Conservation (phyloP, 768 basidiomycete species). For the Podaxis rugospora region DNA sequence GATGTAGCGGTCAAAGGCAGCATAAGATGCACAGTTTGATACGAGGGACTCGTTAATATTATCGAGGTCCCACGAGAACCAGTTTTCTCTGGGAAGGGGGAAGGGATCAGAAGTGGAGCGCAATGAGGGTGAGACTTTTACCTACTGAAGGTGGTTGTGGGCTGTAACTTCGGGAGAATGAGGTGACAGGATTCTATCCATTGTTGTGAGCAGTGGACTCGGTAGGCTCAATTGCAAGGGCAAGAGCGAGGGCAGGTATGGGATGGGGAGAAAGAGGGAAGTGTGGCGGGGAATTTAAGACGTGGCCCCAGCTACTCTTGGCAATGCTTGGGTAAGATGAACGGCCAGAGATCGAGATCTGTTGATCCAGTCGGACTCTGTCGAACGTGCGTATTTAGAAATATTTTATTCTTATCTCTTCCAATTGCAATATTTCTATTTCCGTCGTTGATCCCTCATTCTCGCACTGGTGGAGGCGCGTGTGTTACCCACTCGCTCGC, state of each 20-base stretch:
- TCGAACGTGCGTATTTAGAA: conserved; percentile 23
- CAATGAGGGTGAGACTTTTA: conserved; percentile 12
- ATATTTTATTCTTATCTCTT: conserved; percentile 11
- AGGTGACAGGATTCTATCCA: conserved; percentile 73
- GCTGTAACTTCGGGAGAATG: conserved; percentile 72
- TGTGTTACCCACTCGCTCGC: neutral
- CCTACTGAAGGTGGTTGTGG: conserved; percentile 63
- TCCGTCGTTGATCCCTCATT: neutral
- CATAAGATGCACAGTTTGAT: conserved; percentile 76
- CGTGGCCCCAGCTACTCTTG: conserved; percentile 12
- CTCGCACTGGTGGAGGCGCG: neutral
- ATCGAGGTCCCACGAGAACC: conserved; percentile 65
- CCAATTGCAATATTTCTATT: conserved; percentile 14
- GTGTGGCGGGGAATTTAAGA: conserved; percentile 19
- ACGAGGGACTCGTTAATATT: conserved; percentile 71
- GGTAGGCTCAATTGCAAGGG: conserved; percentile 4
- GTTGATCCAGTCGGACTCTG: conserved; percentile 16
- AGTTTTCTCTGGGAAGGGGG: conserved; percentile 50
- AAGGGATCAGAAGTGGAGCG: conserved; percentile 14
- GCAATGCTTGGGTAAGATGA: conserved; percentile 13
- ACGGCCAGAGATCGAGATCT: conserved; percentile 14
- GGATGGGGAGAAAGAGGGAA: conserved; percentile 12
- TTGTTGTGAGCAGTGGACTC: conserved; percentile 21
- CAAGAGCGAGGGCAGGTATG: conserved; percentile 8
- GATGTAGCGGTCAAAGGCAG: conserved; percentile 72